A percentile compares a stretch with the other conserved stretches of the same genome.
Evolutionary conservation across 129 eudicot species (phyloP).

Genomic region (Flaveria ramosissima): DNA sequence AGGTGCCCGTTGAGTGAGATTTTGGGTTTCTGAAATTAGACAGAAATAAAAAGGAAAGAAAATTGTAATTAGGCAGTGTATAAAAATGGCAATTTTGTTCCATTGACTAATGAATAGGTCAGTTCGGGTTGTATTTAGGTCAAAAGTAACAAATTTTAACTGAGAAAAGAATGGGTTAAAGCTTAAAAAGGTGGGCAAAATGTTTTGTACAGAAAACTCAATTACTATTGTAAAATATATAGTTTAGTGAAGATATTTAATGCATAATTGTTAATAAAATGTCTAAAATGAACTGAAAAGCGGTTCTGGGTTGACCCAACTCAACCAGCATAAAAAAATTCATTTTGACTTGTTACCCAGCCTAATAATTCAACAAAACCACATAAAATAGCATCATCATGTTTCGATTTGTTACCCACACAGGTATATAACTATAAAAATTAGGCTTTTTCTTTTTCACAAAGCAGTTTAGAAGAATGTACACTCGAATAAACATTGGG

Average conservation of each 20-base stretch:
- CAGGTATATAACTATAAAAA: not conserved
- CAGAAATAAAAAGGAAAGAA: not conserved
- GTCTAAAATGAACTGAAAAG: not conserved
- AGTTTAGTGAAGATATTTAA: not conserved
- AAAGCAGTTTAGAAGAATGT: not conserved
- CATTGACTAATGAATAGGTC: not conserved
- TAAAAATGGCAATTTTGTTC: not conserved
- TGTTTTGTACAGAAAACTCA: not conserved
- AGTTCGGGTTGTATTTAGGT: not conserved
- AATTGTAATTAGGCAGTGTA: not conserved
- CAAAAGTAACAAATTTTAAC: not conserved
- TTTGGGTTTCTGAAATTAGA: slow-evolving; percentile 44
- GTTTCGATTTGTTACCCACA: not conserved
- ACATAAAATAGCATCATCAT: not conserved
- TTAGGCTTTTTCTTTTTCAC: not conserved
- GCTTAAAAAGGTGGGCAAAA: not conserved
- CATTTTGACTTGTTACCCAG: not conserved
- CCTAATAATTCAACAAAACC: not conserved
- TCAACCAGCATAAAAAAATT: not conserved
- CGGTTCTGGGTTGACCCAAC: not conserved
- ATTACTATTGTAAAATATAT: not conserved
- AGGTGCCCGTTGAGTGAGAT: slow-evolving; percentile 25
- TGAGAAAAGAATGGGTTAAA: not conserved
- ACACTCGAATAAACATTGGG: not conserved
- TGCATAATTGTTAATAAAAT: not conserved